Percentiles rank a stretch among this genome's conserved stretches.
Evolutionary conservation across 805 yeast species (phyloP).

Genomic region (Hermanozyma aechmeae): DNA sequence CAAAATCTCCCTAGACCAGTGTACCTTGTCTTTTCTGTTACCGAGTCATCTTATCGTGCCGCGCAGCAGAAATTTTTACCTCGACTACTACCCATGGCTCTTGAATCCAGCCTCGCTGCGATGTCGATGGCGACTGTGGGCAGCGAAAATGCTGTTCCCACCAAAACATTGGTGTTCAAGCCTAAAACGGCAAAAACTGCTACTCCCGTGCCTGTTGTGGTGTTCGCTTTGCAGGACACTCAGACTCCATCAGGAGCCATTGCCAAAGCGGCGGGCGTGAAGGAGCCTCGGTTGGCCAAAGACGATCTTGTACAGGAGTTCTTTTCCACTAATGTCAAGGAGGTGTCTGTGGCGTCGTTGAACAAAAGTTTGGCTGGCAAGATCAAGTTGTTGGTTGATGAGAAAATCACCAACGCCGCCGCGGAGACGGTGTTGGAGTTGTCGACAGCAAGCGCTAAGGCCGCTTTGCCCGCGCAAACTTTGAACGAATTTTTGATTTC

Average conservation of each 20-base stretch:
- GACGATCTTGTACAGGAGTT: constrained; percentile 66
- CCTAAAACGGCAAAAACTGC: constrained; percentile 85
- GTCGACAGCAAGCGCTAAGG: constrained; percentile 44
- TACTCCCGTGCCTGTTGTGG: constrained; percentile 68
- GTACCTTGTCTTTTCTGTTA: no score
- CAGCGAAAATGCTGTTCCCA: constrained; percentile 41
- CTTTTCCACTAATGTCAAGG: constrained; percentile 48
- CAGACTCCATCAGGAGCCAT: constrained; percentile 57
- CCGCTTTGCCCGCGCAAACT: constrained; percentile 38
- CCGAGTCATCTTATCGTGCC: no score
- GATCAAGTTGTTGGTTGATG: constrained; percentile 52
- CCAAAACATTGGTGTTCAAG: constrained; percentile 78
- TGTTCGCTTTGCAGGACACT: constrained; percentile 65
- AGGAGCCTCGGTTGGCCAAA: constrained; percentile 83
- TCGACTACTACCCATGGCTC: constrained; percentile 37
- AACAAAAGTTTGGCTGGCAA: constrained; percentile 39
- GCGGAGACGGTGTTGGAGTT: constrained; percentile 31
- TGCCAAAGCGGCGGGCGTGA: constrained; percentile 59
- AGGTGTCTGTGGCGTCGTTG: constrained; percentile 50
- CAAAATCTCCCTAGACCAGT: no score
- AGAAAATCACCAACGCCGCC: constrained; percentile 32
- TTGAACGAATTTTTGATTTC: constrained; percentile 37
- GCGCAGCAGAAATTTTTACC: constrained; percentile 1
- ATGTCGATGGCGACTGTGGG: constrained; percentile 51
- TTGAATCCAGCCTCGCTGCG: constrained; percentile 59